These are phyloP conservation scores for Tylopilus cervinicoccineus DNA, from an alignment of 768 basidiomycete species.

Conservation along the genomic window DNA sequence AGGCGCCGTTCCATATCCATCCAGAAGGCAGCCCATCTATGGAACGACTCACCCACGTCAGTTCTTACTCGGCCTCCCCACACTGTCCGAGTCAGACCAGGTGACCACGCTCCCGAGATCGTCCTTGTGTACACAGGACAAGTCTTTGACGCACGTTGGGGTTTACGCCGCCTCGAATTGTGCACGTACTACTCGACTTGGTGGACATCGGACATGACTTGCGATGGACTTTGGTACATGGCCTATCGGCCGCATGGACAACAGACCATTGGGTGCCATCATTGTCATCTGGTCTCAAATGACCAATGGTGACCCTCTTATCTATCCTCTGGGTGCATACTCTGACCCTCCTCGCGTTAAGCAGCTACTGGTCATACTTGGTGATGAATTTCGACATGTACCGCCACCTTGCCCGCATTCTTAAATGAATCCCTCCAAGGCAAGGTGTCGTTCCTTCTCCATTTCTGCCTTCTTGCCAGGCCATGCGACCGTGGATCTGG, in stretches of 20 bases:
- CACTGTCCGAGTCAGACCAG: not conserved
- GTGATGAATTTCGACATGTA: not conserved
- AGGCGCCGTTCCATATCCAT: not conserved
- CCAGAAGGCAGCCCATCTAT: not conserved
- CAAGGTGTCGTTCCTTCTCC: not conserved
- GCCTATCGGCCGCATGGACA: not conserved
- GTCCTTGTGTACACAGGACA: not conserved
- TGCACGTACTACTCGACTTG: not conserved
- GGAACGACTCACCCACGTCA: not conserved
- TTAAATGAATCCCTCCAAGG: slow-evolving; percentile 3
- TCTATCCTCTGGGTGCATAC: not conserved
- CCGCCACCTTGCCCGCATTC: not conserved
- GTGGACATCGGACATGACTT: not conserved
- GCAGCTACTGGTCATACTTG: not conserved
- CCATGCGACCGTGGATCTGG: slow-evolving; percentile 12
- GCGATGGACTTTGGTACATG: not conserved
- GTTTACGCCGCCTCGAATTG: not conserved
- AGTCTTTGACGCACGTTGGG: not conserved
- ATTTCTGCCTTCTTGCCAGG: not conserved
- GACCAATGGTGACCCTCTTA: not conserved
- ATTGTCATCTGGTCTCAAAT: not conserved
- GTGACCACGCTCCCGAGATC: too few species aligned
- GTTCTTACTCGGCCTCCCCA: not conserved
- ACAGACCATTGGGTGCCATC: not conserved
- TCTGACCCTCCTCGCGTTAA: not conserved